Percentiles rank a stretch among this genome's conserved stretches.
Conservation (phyloP, 2,329 filamentous ascomycete species). For the Xylaria sp. region DNA sequence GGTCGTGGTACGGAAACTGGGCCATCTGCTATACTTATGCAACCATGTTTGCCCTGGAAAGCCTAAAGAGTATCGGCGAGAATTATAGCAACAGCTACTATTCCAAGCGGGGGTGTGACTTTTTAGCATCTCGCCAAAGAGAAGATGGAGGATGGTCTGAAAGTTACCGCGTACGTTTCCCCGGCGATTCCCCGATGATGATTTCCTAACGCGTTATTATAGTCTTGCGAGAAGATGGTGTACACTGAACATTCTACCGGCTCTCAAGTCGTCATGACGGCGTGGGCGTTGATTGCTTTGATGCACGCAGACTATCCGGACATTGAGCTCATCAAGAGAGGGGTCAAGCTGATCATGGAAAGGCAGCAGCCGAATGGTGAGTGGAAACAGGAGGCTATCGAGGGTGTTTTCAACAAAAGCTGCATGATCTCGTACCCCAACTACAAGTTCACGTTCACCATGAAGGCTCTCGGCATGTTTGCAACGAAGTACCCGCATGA, state of each 20-base stretch:
- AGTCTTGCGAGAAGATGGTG: conserved; percentile 76
- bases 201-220: conserved; percentile 16
- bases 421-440: conserved; percentile 99
- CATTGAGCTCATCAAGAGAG: conserved; percentile 71
- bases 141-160: conserved; percentile 96
- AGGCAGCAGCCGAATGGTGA: conserved; percentile 89
- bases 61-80: conserved; percentile 80
- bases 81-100: conserved; percentile 75
- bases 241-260: conserved; percentile 76
- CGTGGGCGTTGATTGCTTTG: conserved; percentile 84
- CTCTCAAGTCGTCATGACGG: conserved; percentile 92
- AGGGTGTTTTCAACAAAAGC: conserved; percentile 98
- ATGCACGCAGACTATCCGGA: conserved; percentile 85
- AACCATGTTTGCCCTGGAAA: conserved; percentile 93
- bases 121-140: conserved; percentile 83
- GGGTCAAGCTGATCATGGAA: conserved; percentile 79
- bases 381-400: conserved; percentile 94
- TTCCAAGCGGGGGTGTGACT: conserved; percentile 79
- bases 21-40: conserved; percentile 98
- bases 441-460: conserved; percentile 96
- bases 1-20: conserved; percentile 98
- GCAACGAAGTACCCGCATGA: conserved; percentile 72
- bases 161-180: conserved; percentile 71
- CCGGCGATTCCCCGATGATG: background rate
- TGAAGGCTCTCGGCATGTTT: conserved; percentile 94